Evolutionary conservation across 306 rosid species (phyloP), one percentile per base, ranked within the genome.

Genomic region (Fragaria nilgerrensis): DNA sequence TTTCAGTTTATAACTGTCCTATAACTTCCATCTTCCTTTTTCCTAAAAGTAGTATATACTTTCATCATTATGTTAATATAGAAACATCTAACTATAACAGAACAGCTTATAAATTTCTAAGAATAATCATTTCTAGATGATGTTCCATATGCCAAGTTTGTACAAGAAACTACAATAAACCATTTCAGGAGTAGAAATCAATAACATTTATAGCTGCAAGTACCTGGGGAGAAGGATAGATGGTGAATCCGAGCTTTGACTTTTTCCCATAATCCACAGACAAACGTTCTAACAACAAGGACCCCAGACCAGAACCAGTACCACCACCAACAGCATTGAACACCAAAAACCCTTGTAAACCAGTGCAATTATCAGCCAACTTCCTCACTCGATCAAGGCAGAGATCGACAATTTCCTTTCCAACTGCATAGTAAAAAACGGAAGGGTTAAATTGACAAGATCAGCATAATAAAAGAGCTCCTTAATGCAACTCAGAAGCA

Each of bases 201-300:
- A 65, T 14, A n/a, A 23, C 22, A 62, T 47, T 32, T 48, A 19
- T 34, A 77, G 69, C 56, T 65, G n/a, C 41, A 63, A 29, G 73
- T 83, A 93, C 97, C 98, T 95, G 98, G 12, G 98, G 98, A n/a
- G 98, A 95, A 62, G 98, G 98, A 66, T 92, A 95, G 83, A 95
- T 95, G 78, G 98, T 90, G 89, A 95, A 95, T 6, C 98, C 98
- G 9, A 95, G 90, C 87, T 95, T 95, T 0, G 98, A 94, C 66
- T 94, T 94, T 80, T 94, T 94, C 12, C 98, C 98, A 72, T 94
- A 94, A 81, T 95, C 98, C 4, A 95, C 98, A 9, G 98, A 95
- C 47, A 95, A 84, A 29, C 97, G 97, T 75, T 95, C 98, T 78
- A 95, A 78, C 36, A 95, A 72, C 84, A 95, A 88, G 0, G 97